These are phyloP conservation scores for Adenanthera pavonina DNA, from an alignment of 306 rosid species.

Conservation along the genomic window DNA sequence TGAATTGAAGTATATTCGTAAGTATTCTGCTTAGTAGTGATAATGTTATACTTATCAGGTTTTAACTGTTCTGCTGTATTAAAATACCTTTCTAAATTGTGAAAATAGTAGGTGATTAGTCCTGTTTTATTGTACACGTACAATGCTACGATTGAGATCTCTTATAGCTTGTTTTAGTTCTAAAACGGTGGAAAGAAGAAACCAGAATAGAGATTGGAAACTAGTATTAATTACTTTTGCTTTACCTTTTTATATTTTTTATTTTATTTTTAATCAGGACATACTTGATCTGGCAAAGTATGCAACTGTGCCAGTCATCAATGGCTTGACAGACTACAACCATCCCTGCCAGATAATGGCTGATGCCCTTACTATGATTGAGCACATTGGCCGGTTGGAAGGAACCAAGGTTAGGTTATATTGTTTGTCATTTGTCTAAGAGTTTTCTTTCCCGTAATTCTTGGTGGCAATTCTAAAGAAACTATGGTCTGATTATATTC, in stretches of 20 bases:
- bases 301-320: constrained; percentile 85
- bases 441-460: constrained; percentile 31
- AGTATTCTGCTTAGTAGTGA: neutral
- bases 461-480: constrained; percentile 24
- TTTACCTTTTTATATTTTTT: constrained; percentile 24
- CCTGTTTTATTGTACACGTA: neutral
- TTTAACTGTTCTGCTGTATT: neutral
- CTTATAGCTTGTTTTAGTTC: neutral
- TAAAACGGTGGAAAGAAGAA: neutral
- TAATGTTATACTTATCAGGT: neutral
- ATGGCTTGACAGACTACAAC: constrained; percentile 97
- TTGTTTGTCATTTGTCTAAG: constrained; percentile 18
- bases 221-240: neutral
- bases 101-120: neutral
- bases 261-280: constrained; percentile 54
- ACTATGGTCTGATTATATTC: constrained; percentile 32
- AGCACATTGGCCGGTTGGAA: constrained; percentile 81
- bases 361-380: constrained; percentile 94
- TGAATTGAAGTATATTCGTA: neutral
- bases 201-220: neutral
- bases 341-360: constrained; percentile 99
- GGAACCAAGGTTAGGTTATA: constrained; percentile 79
- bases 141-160: neutral
- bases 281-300: constrained; percentile 88
- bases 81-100: neutral